Percentiles rank a stretch among this genome's conserved stretches.
Evolutionary conservation across 305 asterid species (phyloP).

Genomic region (Fraxinus paxiana): DNA sequence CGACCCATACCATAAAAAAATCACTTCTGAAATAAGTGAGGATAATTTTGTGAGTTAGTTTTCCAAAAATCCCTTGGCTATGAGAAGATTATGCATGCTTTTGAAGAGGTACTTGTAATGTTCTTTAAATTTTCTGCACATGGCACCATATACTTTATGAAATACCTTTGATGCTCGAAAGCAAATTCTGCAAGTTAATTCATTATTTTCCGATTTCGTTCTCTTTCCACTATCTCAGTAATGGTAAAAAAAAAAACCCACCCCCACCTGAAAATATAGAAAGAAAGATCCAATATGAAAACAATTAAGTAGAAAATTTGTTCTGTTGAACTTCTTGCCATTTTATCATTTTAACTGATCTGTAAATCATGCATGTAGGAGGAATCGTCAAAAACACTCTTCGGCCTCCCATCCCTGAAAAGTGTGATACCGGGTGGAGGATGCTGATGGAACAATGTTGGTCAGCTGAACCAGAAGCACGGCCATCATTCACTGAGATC

Average conservation of each 20-base stretch:
- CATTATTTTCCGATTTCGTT: neutral
- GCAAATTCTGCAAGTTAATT: neutral
- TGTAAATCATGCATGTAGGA: conserved; percentile 36
- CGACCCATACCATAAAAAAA: neutral
- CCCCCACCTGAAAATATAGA: neutral
- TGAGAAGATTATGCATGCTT: neutral
- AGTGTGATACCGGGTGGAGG: conserved; percentile 67
- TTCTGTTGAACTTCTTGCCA: neutral
- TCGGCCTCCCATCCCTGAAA: conserved; percentile 64
- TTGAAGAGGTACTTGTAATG: neutral
- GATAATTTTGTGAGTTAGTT: neutral
- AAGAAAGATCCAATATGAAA: neutral
- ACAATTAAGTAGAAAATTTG: neutral
- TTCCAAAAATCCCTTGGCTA: neutral
- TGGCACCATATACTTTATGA: neutral
- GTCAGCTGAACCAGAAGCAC: conserved; percentile 48
- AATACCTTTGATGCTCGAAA: conserved; percentile 13
- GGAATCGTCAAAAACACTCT: conserved; percentile 70
- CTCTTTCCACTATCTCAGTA: neutral
- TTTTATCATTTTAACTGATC: neutral
- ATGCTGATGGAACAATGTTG: conserved; percentile 74
- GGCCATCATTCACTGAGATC: conserved; percentile 73
- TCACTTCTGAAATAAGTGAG: neutral
- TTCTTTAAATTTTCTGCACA: neutral
- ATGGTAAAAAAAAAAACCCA: neutral